phyloP scores from a whole-genome alignment of 805 yeast species.

The Wickerhamomyces strasburgensis region DNA sequence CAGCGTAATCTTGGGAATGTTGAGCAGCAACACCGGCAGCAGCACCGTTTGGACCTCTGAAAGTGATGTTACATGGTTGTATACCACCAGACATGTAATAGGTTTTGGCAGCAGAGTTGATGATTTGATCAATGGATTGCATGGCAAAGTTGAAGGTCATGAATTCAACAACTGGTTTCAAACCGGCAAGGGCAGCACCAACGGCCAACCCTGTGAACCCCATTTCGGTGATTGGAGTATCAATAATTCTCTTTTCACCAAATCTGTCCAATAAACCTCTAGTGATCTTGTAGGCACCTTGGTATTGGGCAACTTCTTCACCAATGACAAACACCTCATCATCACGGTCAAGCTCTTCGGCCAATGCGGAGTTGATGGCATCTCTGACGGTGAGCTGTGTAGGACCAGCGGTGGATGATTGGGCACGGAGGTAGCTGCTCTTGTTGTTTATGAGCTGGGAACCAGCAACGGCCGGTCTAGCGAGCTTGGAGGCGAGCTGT shows the following conservation, averaged over 20 bases:
- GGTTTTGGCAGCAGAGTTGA: conserved; percentile 98
- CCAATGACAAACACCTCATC: conserved; percentile 94
- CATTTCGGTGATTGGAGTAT: conserved; percentile 98
- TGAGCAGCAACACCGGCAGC: conserved; percentile 99
- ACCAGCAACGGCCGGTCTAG: conserved; percentile 4
- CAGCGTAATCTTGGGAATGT: conserved; percentile 96
- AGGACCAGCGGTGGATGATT: conserved; percentile 8
- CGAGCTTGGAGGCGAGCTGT: conserved; percentile 13
- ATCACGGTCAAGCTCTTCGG: conserved; percentile 96
- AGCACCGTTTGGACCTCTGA: conserved; percentile 99
- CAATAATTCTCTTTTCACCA: conserved; percentile 67
- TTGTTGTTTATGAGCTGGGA: conserved; percentile 7
- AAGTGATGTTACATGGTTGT: conserved; percentile 93
- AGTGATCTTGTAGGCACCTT: conserved; percentile 98
- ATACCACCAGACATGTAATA: conserved; percentile 99
- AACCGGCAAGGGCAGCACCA: conserved; percentile 72
- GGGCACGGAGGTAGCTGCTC: conserved; percentile 9
- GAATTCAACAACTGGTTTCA: conserved; percentile 95
- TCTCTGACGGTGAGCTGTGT: conserved; percentile 83
- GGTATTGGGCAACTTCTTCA: conserved; percentile 98
- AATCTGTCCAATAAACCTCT: conserved; percentile 88
- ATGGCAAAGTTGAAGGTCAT: conserved; percentile 99
- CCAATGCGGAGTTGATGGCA: conserved; percentile 90
- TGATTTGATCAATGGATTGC: conserved; percentile 98
- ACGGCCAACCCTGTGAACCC: conserved; percentile 96